Base-by-base conservation (phyloP, 495 filamentous ascomycete genomes). In the Eremomyces bilateralis region DNA sequence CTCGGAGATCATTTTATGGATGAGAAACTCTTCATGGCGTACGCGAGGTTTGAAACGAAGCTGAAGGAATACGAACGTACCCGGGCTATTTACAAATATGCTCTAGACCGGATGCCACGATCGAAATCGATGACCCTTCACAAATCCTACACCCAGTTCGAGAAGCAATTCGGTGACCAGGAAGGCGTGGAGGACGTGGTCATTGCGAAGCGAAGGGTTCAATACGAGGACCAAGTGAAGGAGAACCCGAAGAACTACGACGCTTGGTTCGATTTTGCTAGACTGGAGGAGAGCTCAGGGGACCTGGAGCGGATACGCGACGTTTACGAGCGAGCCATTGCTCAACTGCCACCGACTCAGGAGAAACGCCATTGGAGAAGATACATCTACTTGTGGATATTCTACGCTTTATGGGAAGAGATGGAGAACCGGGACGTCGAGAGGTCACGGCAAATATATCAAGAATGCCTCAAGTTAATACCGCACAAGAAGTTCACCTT, bases 401-500 rank as follows among this genome's bases (percentile, higher is more conserved):
- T 94, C 59, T 97, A 97, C 54, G 88, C 90, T 1, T 54, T 92
- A 13, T 95, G 75, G 71, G 85, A 94, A 52, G 88, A 95, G 48
- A 70, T 75, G 62, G 75, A 82, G 36, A 67, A 68, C 17, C 74
- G 76, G 42, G 83, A 95, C 45, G 50, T 70, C 22, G 66, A 75
- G 15, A 73, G 90, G 22, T 82, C 85, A 4, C 68, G 79, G 20
- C 78, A 93, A 46, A 80, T 97, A 43, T 95, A 93, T 58, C 64
- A 77, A 37, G 78, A 85, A 42, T 91, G 80, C 40, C 57, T 95
- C 22, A 75, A 73, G 44, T 58, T 94, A 17, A 74, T 95, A 42
- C 90, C 88, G 0, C 85, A 97, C 59, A 90, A 92, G 53, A 78
- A 80, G 43, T 97, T 95, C 58, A 94, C 88, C 1, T 97, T 94